Evolutionary conservation across 1,139 yeast species (phyloP), one percentile per base, ranked within the genome.

Genomic region (Zygotorulaspora mrakii): DNA sequence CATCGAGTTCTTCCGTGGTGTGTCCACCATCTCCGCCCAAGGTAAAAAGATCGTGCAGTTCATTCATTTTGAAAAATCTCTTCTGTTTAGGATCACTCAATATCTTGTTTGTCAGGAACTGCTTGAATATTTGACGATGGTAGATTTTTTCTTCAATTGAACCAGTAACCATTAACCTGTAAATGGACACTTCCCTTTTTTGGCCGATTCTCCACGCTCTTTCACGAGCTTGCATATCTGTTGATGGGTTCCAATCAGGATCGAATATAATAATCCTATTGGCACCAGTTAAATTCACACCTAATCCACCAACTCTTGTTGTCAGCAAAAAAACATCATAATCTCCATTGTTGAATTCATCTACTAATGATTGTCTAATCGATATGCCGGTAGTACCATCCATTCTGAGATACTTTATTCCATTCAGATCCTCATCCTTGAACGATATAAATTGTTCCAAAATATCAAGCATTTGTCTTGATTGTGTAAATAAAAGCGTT

Each of bases 161-260:
- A 0, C 97, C 97, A 0, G 96, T 88, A 23, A 91, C 85, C 88
- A 91, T 87, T 31, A 91, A 66, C 42, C 98, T 68, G 54, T 89
- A 94, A 26, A 91, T 89, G 2, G 89, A 79, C n/a, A 91, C 96
- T 53, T 89, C 96, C 48, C 80, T 79, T 59, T 84, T 89, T 58
- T 91, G 98, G 0, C 98, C 98, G 47, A 91, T 71, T 51, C 98
- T 71, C 98, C 98, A 91, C 0, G 97, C 97, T 37, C 98, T 67
- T 62, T 91, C 98, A 48, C 98, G 69, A 0, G 98, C 98, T 62
- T 91, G 98, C 48, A 91, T 75, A 67, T 91, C 98, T 0, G 97
- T 91, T 0, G 96, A 87, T 0, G 98, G 98, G 57, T 91, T 91
- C 98, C 98, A 91, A 61, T 91, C 98, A 0, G 98, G 98, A 57